Base-by-base conservation (phyloP, 257 asterid species). In the Galeopsis tetrahit region DNA sequence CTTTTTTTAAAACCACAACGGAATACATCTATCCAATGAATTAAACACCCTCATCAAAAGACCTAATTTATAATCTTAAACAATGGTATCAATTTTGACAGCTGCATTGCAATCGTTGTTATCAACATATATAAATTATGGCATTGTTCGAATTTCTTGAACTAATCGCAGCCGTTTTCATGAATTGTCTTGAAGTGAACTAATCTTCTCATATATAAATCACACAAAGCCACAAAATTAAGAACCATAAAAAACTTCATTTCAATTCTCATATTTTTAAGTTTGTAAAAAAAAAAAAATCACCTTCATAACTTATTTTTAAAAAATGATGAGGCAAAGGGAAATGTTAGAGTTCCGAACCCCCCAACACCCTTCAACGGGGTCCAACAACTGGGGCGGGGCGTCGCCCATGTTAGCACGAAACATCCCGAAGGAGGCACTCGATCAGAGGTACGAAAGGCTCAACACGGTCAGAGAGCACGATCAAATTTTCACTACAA, bases 331-430 rank as follows among this genome's bases (percentile, higher is more conserved):
- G 86, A 83, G 82, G 78, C 85, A 70, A 42, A 79, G 72, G 40
- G 83, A 77, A 31, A 11, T 77, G 39, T 21, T 77, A 7, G 87
- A 89, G 58, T 87, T 91, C 55, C 81, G 96, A 74, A 85, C 97
- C 4, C 97, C 97, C 1, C 90, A 89, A 13, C 96, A 89, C 77
- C 92, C 94, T 48, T 77, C 84, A 9, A 43, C 58, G 2, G 88
- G 94, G 42, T 83, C 81, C 15, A 89, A 91, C 75, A 84, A 79
- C 9, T 89, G 97, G 97, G 97, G 97, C 15, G 97, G 97, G 2
- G 82, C 92, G 0, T 91, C 97, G 11, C 97, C 96, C 0, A 39
- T 91, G 81, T 62, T 91, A 66, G 97, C 96, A 1, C 73, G 96
- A 17, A 69, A 83, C 76, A 35, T 91, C 58, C 92, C 96, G 1